Evolutionary conservation across 2,329 filamentous ascomycete genomes (phyloP).

Genomic region (Xylariales sp.): DNA sequence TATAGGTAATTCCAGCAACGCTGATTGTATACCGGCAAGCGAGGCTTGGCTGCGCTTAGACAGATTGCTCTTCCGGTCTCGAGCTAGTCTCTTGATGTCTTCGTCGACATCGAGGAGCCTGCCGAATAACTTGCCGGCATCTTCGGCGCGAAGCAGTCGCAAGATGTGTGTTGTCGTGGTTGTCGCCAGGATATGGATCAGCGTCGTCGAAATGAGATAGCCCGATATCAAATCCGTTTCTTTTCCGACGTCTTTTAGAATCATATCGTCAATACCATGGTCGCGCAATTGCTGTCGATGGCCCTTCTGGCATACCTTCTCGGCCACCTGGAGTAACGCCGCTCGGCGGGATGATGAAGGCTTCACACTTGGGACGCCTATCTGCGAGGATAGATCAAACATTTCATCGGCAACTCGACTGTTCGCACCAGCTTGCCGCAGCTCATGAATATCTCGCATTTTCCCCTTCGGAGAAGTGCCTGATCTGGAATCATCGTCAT

Average conservation of each 20-base stretch:
- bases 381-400: constrained; percentile 58
- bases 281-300: constrained; percentile 70
- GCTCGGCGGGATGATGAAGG: constrained; percentile 50
- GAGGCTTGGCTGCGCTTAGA: constrained; percentile 58
- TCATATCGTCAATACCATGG: constrained; percentile 63
- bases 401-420: constrained; percentile 62
- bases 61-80: constrained; percentile 63
- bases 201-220: constrained; percentile 59
- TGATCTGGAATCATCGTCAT: constrained; percentile 39
- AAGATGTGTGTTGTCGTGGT: constrained; percentile 57
- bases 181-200: constrained; percentile 57
- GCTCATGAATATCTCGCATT: constrained; percentile 60
- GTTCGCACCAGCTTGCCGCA: constrained; percentile 62
- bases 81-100: constrained; percentile 57
- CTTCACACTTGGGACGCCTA: constrained; percentile 45
- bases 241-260: constrained; percentile 58
- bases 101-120: constrained; percentile 47
- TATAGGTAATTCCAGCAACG: constrained; percentile 47
- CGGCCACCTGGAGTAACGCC: constrained; percentile 55
- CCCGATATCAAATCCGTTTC: constrained; percentile 58
- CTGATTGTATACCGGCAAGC: constrained; percentile 48
- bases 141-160: constrained; percentile 50
- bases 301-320: constrained; percentile 55
- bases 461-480: constrained; percentile 40
- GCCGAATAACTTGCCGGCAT: constrained; percentile 49